phyloP scores from a whole-genome alignment of 2,329 filamentous ascomycete genomes.

The Sclerotinia trifoliorum region DNA sequence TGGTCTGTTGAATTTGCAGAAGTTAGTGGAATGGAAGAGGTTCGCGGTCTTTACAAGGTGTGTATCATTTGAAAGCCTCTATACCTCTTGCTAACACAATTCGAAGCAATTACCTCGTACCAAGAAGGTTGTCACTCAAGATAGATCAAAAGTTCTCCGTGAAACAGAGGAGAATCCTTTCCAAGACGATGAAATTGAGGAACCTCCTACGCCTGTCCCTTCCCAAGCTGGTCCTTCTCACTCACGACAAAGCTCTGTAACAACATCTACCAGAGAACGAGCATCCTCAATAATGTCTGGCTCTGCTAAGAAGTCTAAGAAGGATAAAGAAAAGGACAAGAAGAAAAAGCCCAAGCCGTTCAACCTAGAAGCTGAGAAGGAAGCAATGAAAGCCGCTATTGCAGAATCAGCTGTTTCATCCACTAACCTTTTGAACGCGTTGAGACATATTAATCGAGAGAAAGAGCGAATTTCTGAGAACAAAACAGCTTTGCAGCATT shows the following conservation, averaged over 20 bases:
- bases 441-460: slow-evolving; percentile 91
- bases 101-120: slow-evolving; percentile 58
- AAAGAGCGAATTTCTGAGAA: slow-evolving; percentile 86
- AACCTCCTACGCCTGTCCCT: slow-evolving; percentile 33
- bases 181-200: slow-evolving; percentile 62
- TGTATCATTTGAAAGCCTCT: neutral
- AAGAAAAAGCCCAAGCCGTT: slow-evolving; percentile 65
- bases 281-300: slow-evolving; percentile 27
- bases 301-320: slow-evolving; percentile 42
- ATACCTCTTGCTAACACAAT: slow-evolving; percentile 22
- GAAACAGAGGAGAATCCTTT: slow-evolving; percentile 75
- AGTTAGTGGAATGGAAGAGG: slow-evolving; percentile 73
- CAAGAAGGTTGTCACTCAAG: slow-evolving; percentile 72
- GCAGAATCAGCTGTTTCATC: slow-evolving; percentile 85
- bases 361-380: slow-evolving; percentile 83
- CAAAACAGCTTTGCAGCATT: slow-evolving; percentile 67
- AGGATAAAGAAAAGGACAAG: slow-evolving; percentile 46
- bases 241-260: slow-evolving; percentile 27
- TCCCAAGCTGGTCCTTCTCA: slow-evolving; percentile 25
- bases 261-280: slow-evolving; percentile 26
- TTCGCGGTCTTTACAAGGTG: slow-evolving; percentile 74
- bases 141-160: slow-evolving; percentile 76
- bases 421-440: slow-evolving; percentile 83
- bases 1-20: slow-evolving; percentile 83
- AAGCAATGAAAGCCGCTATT: slow-evolving; percentile 81